These are phyloP conservation scores for Beauveria caledonica DNA, from an alignment of 2,329 filamentous ascomycete species.

Conservation along the genomic window DNA sequence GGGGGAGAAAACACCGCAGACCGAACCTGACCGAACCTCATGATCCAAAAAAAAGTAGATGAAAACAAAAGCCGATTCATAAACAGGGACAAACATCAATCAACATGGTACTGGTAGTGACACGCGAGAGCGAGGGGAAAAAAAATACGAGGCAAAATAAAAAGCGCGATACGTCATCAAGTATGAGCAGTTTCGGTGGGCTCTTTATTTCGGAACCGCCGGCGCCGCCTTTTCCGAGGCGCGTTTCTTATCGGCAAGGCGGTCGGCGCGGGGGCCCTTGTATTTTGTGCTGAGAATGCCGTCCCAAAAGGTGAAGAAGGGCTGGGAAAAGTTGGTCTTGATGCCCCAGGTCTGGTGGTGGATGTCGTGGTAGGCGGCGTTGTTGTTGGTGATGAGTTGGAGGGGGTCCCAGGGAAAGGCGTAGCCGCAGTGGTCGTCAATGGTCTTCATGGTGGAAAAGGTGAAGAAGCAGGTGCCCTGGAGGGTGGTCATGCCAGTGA, in stretches of 20 bases:
- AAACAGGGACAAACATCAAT: neutral
- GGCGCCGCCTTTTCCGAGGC: constrained; percentile 15
- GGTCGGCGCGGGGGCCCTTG: constrained; percentile 50
- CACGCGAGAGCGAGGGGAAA: neutral
- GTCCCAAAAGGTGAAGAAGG: constrained; percentile 96
- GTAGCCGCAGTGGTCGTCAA: constrained; percentile 96
- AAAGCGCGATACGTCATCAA: neutral
- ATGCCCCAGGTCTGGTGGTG: constrained; percentile 99
- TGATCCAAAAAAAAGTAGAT: constrained; percentile 18
- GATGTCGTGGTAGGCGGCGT: constrained; percentile 93
- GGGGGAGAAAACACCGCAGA: constrained; percentile 7
- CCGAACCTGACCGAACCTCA: neutral
- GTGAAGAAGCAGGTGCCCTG: constrained; percentile 88
- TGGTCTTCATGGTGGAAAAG: constrained; percentile 85
- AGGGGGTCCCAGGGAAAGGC: constrained; percentile 91
- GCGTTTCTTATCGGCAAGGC: constrained; percentile 32
- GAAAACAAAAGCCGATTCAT: constrained; percentile 1
- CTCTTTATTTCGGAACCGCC: constrained; percentile 4
- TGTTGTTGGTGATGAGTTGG: constrained; percentile 87
- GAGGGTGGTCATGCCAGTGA: constrained; percentile 72
- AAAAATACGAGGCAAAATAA: neutral
- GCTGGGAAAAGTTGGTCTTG: constrained; percentile 88
- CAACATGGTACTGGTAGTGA: too few species aligned
- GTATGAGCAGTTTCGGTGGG: too few species aligned
- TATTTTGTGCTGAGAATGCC: constrained; percentile 73